Percentiles rank a stretch among this genome's conserved stretches.
These are phyloP conservation scores for Tuber magnatum DNA, from an alignment of 495 filamentous ascomycete species.

Conservation along the genomic window DNA sequence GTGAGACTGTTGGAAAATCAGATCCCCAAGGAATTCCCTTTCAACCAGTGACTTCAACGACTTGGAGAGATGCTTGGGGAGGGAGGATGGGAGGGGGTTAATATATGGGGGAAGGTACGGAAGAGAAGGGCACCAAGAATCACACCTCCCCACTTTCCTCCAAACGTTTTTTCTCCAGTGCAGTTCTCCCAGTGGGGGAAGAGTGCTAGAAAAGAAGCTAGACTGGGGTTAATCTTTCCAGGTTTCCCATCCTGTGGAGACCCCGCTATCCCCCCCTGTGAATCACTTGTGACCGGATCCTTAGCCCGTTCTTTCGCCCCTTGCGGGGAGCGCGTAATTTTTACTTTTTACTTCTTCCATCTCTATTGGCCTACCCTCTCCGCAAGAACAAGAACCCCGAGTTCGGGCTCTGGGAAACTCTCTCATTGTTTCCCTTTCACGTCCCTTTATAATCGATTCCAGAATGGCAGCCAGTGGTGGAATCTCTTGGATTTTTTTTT, in stretches of 20 bases:
- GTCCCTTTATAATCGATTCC: not conserved
- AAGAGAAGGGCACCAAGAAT: not conserved
- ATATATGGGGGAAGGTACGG: not conserved
- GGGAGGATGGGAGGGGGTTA: slow-evolving; percentile 1
- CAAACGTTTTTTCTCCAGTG: not conserved
- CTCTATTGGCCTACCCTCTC: not conserved
- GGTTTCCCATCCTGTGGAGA: not conserved
- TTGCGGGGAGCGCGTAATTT: slow-evolving; percentile 1
- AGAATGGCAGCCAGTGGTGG: not conserved
- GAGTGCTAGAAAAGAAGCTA: not conserved
- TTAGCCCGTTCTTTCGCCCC: not conserved
- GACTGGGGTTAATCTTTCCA: not conserved
- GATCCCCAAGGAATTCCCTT: not conserved
- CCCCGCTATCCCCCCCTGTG: not conserved
- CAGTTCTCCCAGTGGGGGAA: not conserved
- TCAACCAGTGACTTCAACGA: not conserved
- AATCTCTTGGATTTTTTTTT: not conserved
- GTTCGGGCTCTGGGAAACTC: not conserved
- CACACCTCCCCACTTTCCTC: not conserved
- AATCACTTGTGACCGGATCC: not conserved
- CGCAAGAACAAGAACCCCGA: not conserved
- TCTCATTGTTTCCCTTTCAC: not conserved
- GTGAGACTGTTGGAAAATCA: not conserved
- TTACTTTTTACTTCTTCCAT: not conserved
- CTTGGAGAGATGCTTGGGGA: slow-evolving; percentile 1